Percentiles rank a stretch among this genome's conserved stretches.
Conservation (phyloP, 2,329 filamentous ascomycete genomes). For the Beauveria sp. region DNA sequence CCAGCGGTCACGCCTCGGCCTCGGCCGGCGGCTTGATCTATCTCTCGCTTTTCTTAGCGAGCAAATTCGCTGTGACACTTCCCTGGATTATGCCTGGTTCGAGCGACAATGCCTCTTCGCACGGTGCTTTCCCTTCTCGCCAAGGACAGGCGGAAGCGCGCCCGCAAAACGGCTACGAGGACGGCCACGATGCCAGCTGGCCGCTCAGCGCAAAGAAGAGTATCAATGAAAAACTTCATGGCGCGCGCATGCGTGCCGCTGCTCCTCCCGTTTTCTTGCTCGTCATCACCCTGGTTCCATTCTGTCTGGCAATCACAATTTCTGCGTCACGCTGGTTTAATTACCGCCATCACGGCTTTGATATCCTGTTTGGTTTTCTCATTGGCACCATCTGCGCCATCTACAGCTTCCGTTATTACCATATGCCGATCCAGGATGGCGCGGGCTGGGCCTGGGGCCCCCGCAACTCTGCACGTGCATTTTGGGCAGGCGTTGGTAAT, state of each 20-base stretch:
- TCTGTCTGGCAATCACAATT: slow-evolving; percentile 71
- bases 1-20: slow-evolving; percentile 49
- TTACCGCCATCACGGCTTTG: slow-evolving; percentile 86
- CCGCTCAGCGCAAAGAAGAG: slow-evolving; percentile 20
- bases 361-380: slow-evolving; percentile 76
- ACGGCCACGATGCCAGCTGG: slow-evolving; percentile 20
- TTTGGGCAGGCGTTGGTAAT: slow-evolving; percentile 66
- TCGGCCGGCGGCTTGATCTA: slow-evolving; percentile 77
- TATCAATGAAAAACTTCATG: slow-evolving; percentile 27
- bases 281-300: slow-evolving; percentile 60
- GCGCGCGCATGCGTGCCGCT: slow-evolving; percentile 61
- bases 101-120: slow-evolving; percentile 35
- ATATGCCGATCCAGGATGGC: slow-evolving; percentile 65
- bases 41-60: slow-evolving; percentile 77
- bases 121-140: slow-evolving; percentile 71
- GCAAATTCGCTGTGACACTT: slow-evolving; percentile 68
- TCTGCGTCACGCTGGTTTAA: slow-evolving; percentile 81
- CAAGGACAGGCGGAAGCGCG: slow-evolving; percentile 29
- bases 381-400: slow-evolving; percentile 66
- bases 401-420: slow-evolving; percentile 78
- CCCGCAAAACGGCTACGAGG: slow-evolving; percentile 28
- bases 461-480: slow-evolving; percentile 63
- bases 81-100: slow-evolving; percentile 54
- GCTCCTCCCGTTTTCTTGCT: slow-evolving; percentile 77
- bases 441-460: slow-evolving; percentile 88